Base-by-base conservation (phyloP, 352 stramenopile genomes). In the Blastocystis sp. region DNA sequence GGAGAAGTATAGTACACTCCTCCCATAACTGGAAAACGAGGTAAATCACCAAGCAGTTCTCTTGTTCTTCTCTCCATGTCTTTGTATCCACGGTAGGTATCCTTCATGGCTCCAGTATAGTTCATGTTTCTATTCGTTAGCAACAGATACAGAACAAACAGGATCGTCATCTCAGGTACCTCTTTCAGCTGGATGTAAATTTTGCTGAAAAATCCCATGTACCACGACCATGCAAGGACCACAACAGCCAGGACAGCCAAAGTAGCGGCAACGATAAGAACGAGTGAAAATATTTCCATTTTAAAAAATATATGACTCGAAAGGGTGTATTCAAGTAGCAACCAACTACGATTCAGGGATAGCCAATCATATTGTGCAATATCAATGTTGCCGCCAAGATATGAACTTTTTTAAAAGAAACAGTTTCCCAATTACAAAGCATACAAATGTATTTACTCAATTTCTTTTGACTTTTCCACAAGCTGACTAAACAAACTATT, bases 401-500 rank as follows among this genome's bases (percentile, higher is more conserved):
- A 23, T 34, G 23, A 34, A 55, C n/a, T 64, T 80, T 1, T 62
- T 56, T 34, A 20, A 29, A 41, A 62, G n/a, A 62, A 84, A 84
- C 45, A 66, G 5, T 5, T n/a, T 37, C 43, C 29, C 20, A 73
- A 73, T 5, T 15, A 73, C 8, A 29, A 73, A 7, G 20, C 20
- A 59, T n/a, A 59, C 26, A 9, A 23, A 73, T 20, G 47, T 23
- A 15, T 47, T 23, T n/a, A 84, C 20, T 84, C 73, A 13, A 84
- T 45, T 37, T 90, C 20, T 50, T 90, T 82, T 61, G 66, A 91
- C 37, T 91, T 79, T 39, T 89, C 39, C 45, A 92, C 89, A 26
- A 92, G 66, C 37, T 47, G 73, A 76, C 91, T 91, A 84, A 98
- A 98, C 54, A 96, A 90, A 6, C 92, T 93, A 20, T 93, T 91